Percentiles rank a stretch among this genome's conserved stretches.
Evolutionary conservation across 2,329 filamentous ascomycete genomes (phyloP).

Genomic region (Penicillium sp.): DNA sequence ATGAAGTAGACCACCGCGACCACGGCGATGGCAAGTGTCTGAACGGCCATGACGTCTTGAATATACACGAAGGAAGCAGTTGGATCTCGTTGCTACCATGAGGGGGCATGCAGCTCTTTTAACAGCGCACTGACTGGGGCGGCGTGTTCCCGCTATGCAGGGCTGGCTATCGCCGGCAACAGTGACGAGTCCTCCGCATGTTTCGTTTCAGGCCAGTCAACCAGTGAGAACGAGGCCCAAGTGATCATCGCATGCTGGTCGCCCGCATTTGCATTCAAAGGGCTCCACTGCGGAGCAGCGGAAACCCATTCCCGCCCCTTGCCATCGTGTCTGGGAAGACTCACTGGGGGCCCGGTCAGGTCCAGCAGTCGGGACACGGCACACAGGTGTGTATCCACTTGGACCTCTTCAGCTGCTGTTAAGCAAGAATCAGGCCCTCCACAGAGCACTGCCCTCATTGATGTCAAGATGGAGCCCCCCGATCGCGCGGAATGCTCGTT

Average conservation of each 20-base stretch:
- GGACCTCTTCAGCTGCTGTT: too few relatives aligned
- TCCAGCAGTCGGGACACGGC: not conserved
- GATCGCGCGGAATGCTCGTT: not conserved
- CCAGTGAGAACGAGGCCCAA: not conserved
- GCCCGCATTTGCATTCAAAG: not conserved
- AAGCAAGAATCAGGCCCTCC: not conserved
- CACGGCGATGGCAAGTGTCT: constrained; percentile 35
- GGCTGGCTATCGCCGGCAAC: not conserved
- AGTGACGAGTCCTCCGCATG: not conserved
- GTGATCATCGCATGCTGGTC: not conserved
- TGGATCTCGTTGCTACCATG: not conserved
- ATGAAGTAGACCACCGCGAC: constrained; percentile 42
- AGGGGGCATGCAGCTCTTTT: constrained; percentile 1
- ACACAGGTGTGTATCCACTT: too few relatives aligned
- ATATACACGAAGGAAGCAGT: not conserved
- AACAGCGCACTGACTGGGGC: not conserved
- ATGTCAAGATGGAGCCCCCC: not conserved
- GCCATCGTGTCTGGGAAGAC: not conserved
- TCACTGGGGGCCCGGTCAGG: too few relatives aligned
- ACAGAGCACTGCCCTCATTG: not conserved
- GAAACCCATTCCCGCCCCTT: not conserved
- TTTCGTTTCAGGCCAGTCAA: not conserved
- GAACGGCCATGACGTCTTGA: constrained; percentile 28
- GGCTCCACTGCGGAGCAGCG: not conserved
- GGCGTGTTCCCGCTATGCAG: not conserved